Base-by-base conservation (phyloP, 108 stramenopile genomes). In the Schizochytrium sp. region DNA sequence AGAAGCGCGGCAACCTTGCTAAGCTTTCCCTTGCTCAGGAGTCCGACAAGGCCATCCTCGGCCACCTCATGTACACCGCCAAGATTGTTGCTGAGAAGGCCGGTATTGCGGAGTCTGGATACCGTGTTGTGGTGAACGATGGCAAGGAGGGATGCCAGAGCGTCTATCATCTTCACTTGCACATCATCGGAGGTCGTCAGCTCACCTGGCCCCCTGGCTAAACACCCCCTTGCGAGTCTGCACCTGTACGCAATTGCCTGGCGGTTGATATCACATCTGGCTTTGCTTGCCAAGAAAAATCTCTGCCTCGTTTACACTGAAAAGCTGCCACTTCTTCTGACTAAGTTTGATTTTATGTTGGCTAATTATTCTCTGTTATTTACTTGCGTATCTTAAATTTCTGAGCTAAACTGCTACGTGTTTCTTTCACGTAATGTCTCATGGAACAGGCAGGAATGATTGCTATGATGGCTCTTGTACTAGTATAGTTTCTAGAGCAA, bases 21-120 rank as follows among this genome's bases (percentile, higher is more conserved):
- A 95, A 95, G 90, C 91, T 99, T 17, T 93, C 93, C 92, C 97
- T 96, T 60, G 97, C 97, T 15, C 87, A 94, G 10, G 96, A 97
- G 61, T 94, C 95, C 83, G 97, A 98, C 88, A 96, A 97, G 93
- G 97, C 87, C 5, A 53, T 99, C 61, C 94, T 99, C 90, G 99
- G 99, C 7, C 97, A 99, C 91, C 93, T 99, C 72, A 91, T 98
- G 93, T 97, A 93, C 89, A 95, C 96, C 19, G 98, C 88, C 46
- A 57, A 46, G 58, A 13, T 56, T 28, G 53, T 72, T 57, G 88
- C 88, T 28, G 88, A 88, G 8, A 56, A 61, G 8, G 72, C 10
- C 0, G 88, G 72, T n/a, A n/a, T 88, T 4, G 56, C 44, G 3
- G 61, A 88, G 0, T 19, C 8, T 3, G 90, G 88, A 46, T 90